These are phyloP conservation scores for Paecilomyces sp. DNA, from an alignment of 2,329 filamentous ascomycete species.

Conservation along the genomic window DNA sequence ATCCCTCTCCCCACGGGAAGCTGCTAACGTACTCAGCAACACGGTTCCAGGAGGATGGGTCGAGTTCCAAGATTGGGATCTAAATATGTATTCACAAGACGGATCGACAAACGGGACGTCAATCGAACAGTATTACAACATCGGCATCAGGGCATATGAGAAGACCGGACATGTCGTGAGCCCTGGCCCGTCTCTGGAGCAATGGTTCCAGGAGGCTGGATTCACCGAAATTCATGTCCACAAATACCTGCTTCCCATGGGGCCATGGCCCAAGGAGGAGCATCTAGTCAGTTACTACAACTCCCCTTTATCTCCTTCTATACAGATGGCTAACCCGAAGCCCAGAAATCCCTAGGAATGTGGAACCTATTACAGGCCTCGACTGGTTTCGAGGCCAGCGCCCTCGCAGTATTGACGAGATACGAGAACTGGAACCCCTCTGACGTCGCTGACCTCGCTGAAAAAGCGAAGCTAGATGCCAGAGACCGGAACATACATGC, in stretches of 20 bases:
- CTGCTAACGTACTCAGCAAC: conserved; percentile 20
- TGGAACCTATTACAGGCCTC: neutral
- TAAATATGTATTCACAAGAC: neutral
- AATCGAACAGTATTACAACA: conserved; percentile 5
- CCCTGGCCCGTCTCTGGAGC: neutral
- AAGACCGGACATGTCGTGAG: neutral
- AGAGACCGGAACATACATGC: neutral
- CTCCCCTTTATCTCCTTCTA: neutral
- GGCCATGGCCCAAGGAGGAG: neutral
- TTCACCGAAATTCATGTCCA: neutral
- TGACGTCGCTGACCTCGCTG: neutral
- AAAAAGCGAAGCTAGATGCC: neutral
- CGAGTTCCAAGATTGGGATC: neutral
- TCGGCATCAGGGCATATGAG: neutral
- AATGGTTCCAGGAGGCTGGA: neutral
- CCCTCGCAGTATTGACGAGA: neutral
- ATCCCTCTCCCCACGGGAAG: conserved; percentile 20
- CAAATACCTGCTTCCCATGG: neutral
- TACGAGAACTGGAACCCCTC: neutral
- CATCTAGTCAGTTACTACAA: neutral
- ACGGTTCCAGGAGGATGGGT: neutral
- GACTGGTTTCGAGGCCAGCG: neutral
- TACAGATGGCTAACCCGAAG: neutral
- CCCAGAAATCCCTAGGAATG: neutral
- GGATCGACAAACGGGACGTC: conserved; percentile 2